Percentiles rank a stretch among this genome's conserved stretches.
These are phyloP conservation scores for Hypomyces perniciosus DNA, from an alignment of 2,329 filamentous ascomycete genomes.

Conservation along the genomic window DNA sequence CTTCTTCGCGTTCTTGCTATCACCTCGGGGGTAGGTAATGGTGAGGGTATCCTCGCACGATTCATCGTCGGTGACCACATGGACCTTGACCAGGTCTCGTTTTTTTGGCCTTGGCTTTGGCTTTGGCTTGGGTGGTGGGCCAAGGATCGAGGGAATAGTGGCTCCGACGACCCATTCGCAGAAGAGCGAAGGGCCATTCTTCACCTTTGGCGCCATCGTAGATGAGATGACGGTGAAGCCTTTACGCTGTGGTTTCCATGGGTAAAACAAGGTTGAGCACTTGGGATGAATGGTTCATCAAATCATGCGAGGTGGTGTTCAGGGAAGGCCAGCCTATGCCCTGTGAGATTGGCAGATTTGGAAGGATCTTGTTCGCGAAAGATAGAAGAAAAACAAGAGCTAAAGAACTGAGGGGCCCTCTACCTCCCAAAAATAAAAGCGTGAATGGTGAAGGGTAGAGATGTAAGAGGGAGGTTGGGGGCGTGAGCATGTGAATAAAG, in stretches of 20 bases:
- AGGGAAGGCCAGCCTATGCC: too few species aligned
- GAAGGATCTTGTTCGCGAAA: too few species aligned
- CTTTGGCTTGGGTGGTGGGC: slow-evolving; percentile 21
- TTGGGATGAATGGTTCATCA: background rate
- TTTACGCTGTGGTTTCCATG: too few species aligned
- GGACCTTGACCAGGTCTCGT: slow-evolving; percentile 32
- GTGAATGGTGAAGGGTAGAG: background rate
- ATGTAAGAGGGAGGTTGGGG: background rate
- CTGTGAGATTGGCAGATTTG: too few species aligned
- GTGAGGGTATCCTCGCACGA: slow-evolving; percentile 42
- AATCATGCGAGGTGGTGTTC: background rate
- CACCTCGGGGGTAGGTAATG: slow-evolving; percentile 41
- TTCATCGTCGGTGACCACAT: slow-evolving; percentile 47
- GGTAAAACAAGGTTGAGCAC: background rate
- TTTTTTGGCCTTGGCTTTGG: slow-evolving; percentile 15
- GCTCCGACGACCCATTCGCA: slow-evolving; percentile 38
- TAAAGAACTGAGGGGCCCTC: too few species aligned
- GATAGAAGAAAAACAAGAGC: background rate
- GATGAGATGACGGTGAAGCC: background rate
- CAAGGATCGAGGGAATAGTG: slow-evolving; percentile 26
- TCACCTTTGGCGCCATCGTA: slow-evolving; percentile 3
- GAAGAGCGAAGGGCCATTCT: slow-evolving; percentile 19
- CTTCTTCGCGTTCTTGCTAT: slow-evolving; percentile 16
- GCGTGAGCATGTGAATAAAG: background rate
- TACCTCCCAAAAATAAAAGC: background rate